Conservation (phyloP, 1,139 yeast genomes). For the Saccharomyces hybrid region DNA sequence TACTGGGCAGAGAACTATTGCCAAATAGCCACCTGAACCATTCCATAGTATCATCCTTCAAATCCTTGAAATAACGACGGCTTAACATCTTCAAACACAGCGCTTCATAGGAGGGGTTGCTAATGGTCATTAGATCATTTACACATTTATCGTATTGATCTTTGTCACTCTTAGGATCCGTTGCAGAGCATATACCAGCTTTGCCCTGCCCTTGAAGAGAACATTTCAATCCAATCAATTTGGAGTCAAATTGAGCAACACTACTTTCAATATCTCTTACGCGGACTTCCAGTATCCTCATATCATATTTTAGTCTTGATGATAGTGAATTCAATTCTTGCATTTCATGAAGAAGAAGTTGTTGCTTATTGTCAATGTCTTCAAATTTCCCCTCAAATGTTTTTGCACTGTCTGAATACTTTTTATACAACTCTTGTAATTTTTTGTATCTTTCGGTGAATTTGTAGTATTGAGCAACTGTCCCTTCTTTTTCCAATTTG, state of each 20-base stretch:
- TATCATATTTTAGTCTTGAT: slow-evolving; percentile 74
- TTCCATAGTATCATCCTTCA: slow-evolving; percentile 10
- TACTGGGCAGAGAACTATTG: not conserved
- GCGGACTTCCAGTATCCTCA: slow-evolving; percentile 62
- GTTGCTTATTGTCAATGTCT: slow-evolving; percentile 30
- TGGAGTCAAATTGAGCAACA: slow-evolving; percentile 43
- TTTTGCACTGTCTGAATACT: slow-evolving; percentile 32
- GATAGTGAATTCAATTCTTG: slow-evolving; percentile 61
- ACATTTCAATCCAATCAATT: slow-evolving; percentile 36
- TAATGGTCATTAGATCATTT: slow-evolving; percentile 8
- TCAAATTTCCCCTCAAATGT: slow-evolving; percentile 35
- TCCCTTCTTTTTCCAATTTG: slow-evolving; percentile 6
- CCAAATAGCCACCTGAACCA: slow-evolving; percentile 20
- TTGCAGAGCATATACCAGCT: slow-evolving; percentile 11
- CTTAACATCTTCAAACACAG: slow-evolving; percentile 14
- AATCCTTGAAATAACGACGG: slow-evolving; percentile 9
- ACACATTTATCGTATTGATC: slow-evolving; percentile 18
- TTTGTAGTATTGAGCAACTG: not conserved
- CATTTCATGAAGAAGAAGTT: slow-evolving; percentile 42
- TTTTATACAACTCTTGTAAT: slow-evolving; percentile 15
- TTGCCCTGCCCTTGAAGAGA: slow-evolving; percentile 16
- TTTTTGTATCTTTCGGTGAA: slow-evolving; percentile 11
- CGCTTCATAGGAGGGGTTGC: slow-evolving; percentile 16
- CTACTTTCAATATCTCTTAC: slow-evolving; percentile 78
- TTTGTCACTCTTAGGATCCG: slow-evolving; percentile 14